Evolutionary conservation across 257 asterid genomes (phyloP), one percentile per base, ranked within the genome.

Genomic region (Anisodus acutangulus): DNA sequence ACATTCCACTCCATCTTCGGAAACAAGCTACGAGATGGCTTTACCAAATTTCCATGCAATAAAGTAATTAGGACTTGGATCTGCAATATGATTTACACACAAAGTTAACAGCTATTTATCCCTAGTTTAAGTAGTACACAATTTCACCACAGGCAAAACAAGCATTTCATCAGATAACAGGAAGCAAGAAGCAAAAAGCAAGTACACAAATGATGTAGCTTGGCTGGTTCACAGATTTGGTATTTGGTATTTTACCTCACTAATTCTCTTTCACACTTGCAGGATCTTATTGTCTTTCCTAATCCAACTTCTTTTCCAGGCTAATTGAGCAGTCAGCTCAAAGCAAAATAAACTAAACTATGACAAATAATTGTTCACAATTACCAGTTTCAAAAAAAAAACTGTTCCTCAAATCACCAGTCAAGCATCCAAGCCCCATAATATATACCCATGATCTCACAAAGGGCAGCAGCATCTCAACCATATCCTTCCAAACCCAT

Each of bases 1-100:
- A 91, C 79, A 87, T 83, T 90, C 93, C 95, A 92, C 90, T 94
- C 98, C 97, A 93, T 94, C 90, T 88, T 94, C 49, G 26, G 26
- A 54, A 78, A 62, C 79, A 85, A 85, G 86, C 89, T 91, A 85
- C 85, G 35, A 64, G 83, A 66, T 54, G 84, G 35, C 57, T 79
- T 87, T 78, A 86, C 66, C 85, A 78, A 83, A 86, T 84, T 72
- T 57, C 89, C 80, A 31, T 67, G 86, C 88, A 85, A 87, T 83
- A 85, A 37, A 78, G 76, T 85, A 83, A 90, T 86, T 47, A 45
- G 79, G 79, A 41, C 53, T 83, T 62, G 83, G 86, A 89, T 86
- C 90, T 78, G 90, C 84, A 66, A 78, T 31, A 53, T 78, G 37
- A 31, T 31, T 31, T 35, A 53, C 82, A 78, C 8, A 53, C 22